These are phyloP conservation scores for Globisporangium mamillatum DNA, from an alignment of 352 stramenopile species.

Conservation along the genomic window DNA sequence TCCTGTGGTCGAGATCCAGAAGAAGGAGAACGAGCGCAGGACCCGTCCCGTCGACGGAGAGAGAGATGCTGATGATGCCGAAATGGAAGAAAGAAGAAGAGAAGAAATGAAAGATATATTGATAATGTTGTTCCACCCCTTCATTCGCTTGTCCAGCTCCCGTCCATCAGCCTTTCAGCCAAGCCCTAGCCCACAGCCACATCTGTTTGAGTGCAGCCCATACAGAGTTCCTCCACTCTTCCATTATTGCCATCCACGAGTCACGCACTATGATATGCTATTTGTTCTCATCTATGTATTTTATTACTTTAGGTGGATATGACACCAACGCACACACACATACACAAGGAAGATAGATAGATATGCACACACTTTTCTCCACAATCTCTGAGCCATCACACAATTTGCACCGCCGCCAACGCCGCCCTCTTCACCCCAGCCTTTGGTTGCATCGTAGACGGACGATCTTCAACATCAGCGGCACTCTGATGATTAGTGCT, in stretches of 20 bases:
- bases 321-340: neutral
- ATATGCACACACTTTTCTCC: neutral
- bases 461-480: neutral
- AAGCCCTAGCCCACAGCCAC: no score
- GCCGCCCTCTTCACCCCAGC: no score
- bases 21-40: neutral
- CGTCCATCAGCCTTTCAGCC: no score
- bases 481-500: neutral
- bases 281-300: constrained; percentile 7
- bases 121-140: constrained; percentile 1
- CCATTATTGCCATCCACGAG: no score
- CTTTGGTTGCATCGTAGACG: neutral
- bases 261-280: neutral
- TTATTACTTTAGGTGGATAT: constrained; percentile 4
- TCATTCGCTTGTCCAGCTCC: no score
- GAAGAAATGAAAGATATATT: constrained; percentile 11
- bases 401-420: no score
- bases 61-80: neutral
- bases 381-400: no score
- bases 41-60: neutral
- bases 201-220: neutral
- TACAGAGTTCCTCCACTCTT: neutral
- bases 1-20: neutral
- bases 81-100: constrained; percentile 3
- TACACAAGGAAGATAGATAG: neutral